phyloP scores from a whole-genome alignment of 768 basidiomycete species.

The Tremella fuciformis region DNA sequence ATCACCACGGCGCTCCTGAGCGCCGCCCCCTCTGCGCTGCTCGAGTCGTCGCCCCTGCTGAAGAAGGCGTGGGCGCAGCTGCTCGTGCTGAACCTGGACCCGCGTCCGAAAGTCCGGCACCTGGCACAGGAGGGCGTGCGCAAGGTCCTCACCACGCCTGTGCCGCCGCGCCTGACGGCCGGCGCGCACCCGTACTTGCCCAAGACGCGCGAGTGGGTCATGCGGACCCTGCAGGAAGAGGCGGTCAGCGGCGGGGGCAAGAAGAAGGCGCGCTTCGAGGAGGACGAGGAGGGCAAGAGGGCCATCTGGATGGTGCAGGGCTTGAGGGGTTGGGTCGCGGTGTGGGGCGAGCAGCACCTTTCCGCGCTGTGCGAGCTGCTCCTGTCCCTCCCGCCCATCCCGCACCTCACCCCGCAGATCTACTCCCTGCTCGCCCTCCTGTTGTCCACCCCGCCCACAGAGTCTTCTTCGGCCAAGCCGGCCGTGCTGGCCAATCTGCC shows the following conservation, averaged over 20 bases:
- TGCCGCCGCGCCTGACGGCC: slow-evolving; percentile 63
- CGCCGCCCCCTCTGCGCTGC: slow-evolving; percentile 67
- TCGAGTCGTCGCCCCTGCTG: slow-evolving; percentile 60
- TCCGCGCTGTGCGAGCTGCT: slow-evolving; percentile 68
- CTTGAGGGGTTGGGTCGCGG: slow-evolving; percentile 60
- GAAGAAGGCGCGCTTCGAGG: slow-evolving; percentile 57
- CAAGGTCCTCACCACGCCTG: slow-evolving; percentile 71
- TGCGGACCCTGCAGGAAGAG: slow-evolving; percentile 65
- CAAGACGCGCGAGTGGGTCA: slow-evolving; percentile 74
- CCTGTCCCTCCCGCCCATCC: slow-evolving; percentile 76
- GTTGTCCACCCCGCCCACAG: slow-evolving; percentile 55
- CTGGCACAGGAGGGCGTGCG: slow-evolving; percentile 81
- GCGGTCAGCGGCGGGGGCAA: slow-evolving; percentile 61
- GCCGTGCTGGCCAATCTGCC: slow-evolving; percentile 46
- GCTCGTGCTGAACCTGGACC: slow-evolving; percentile 77
- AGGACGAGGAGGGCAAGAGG: slow-evolving; percentile 61
- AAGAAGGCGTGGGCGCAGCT: slow-evolving; percentile 82
- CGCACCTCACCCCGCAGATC: slow-evolving; percentile 81
- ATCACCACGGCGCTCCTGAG: slow-evolving; percentile 68
- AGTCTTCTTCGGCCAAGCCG: slow-evolving; percentile 28
- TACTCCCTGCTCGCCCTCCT: slow-evolving; percentile 83
- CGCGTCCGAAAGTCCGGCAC: slow-evolving; percentile 88
- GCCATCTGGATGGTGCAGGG: slow-evolving; percentile 58
- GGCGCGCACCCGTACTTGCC: slow-evolving; percentile 79
- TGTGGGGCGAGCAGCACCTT: slow-evolving; percentile 67